Percentiles rank a stretch among this genome's conserved stretches.
phyloP scores from a whole-genome alignment of 352 stramenopile genomes.

The Phytophthora nicotianae region DNA sequence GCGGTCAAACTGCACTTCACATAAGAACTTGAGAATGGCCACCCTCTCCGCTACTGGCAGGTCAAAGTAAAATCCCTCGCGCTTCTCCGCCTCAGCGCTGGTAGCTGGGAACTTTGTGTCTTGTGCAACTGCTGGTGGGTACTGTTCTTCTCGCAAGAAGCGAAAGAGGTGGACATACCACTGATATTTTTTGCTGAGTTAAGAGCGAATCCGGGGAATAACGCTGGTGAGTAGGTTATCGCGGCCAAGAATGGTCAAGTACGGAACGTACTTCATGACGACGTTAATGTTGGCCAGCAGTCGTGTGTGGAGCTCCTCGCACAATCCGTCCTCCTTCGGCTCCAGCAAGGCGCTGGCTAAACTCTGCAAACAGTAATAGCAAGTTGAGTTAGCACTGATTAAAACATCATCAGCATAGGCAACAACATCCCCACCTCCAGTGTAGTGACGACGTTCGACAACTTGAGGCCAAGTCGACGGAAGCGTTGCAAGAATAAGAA shows the following conservation, averaged over 20 bases:
- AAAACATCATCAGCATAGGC: neutral
- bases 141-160: constrained; percentile 49
- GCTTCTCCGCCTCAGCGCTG: constrained; percentile 27
- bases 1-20: constrained; percentile 68
- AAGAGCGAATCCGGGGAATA: neutral
- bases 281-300: constrained; percentile 56
- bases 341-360: constrained; percentile 45
- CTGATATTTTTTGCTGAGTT: constrained; percentile 39
- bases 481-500: constrained; percentile 80
- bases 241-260: neutral
- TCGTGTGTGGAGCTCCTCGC: constrained; percentile 52
- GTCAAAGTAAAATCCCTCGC: constrained; percentile 53
- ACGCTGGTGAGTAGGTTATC: constrained; percentile 3
- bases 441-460: constrained; percentile 48
- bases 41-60: constrained; percentile 48
- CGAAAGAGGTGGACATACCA: constrained; percentile 55
- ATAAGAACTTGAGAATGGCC: constrained; percentile 62
- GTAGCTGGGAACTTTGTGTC: constrained; percentile 15
- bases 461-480: constrained; percentile 55
- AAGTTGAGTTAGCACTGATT: neutral
- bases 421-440: constrained; percentile 37
- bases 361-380: constrained; percentile 20
- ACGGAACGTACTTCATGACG: constrained; percentile 44
- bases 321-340: constrained; percentile 38
- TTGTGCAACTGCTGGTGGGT: constrained; percentile 25